Base-by-base conservation (phyloP, 768 basidiomycete genomes). In the Exsudoporus frostii region DNA sequence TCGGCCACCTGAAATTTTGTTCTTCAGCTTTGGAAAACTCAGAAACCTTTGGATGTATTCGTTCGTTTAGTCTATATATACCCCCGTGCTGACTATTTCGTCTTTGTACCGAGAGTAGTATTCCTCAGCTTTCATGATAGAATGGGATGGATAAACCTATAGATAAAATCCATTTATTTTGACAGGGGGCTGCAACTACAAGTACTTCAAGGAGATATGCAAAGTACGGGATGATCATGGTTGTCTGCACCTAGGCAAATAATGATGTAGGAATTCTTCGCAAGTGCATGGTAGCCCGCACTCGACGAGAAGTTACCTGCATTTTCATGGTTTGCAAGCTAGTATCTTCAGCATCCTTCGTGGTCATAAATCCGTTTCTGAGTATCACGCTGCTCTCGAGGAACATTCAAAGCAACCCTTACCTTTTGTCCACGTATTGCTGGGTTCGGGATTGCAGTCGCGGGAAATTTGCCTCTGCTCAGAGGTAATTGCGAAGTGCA, bases 391-490 rank as follows among this genome's bases (percentile, higher is more conserved):
- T n/a, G 15, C 11, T 11, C 33, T 37, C 33, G 3, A 29, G 13
- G 8, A 24, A 33, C 19, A 17, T 43, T 10, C 13, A 5, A 44
- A n/a, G 36, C 10, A 2, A 24, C 6, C 19, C 45, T 56, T 25
- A 61, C 59, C 39, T 51, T 52, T 20, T 8, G 38, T 43, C 17
- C 39, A 13, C n/a, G 13, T 39, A n/a, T 37, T 2, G n/a, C 33
- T 24, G 34, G 11, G 14, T 46, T 50, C 8, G 27, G 11, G 10
- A 34, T 37, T 27, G 56, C n/a, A 13, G 19, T 27, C 13, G n/a
- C 34, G 3, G 62, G 56, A 47, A 64, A 64, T 39, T n/a, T n/a
- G n/a, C n/a, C n/a, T n/a, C 11, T 42, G 14, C 54, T 20, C 2
- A 25, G 49, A n/a, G 44, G 48, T 20, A 19, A 20, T 38, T 30